phyloP scores from a whole-genome alignment of 2,329 filamentous ascomycete genomes.

The Sporothrix pallida region DNA sequence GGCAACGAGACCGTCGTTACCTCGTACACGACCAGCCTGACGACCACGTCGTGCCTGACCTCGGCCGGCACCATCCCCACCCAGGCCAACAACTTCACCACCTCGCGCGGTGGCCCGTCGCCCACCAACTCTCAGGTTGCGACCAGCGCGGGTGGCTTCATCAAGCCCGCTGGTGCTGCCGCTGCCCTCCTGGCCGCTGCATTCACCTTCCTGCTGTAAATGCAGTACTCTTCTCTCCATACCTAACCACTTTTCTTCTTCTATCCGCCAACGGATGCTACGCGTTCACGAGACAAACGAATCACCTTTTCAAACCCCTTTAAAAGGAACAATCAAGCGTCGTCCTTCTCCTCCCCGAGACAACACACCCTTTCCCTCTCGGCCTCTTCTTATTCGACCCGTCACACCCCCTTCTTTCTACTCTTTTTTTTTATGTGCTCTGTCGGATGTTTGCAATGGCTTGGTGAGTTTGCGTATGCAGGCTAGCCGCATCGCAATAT shows the following conservation, averaged over 20 bases:
- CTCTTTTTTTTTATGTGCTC: conserved; percentile 34
- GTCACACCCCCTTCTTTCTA: neutral
- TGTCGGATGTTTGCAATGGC: conserved; percentile 36
- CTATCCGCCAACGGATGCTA: conserved; percentile 33
- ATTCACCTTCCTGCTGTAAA: conserved; percentile 42
- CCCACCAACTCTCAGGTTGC: conserved; percentile 38
- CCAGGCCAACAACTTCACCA: conserved; percentile 33
- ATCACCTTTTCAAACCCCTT: conserved; percentile 14
- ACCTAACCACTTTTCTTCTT: neutral
- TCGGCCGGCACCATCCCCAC: neutral
- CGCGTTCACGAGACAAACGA: conserved; percentile 38
- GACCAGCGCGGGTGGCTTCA: conserved; percentile 43
- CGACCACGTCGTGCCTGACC: conserved; percentile 31
- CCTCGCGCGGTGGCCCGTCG: conserved; percentile 34
- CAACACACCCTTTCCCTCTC: neutral
- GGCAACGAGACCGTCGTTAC: conserved; percentile 36
- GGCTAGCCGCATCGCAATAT: conserved; percentile 30
- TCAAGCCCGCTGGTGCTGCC: conserved; percentile 44
- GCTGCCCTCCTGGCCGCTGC: conserved; percentile 42
- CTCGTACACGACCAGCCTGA: conserved; percentile 38
- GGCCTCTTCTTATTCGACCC: neutral
- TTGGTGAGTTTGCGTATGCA: conserved; percentile 32
- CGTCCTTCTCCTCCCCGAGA: conserved; percentile 2
- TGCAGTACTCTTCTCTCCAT: neutral
- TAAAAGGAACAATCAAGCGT: conserved; percentile 31